Base-by-base conservation (phyloP, 73 alveolate species). In the Blepharisma japonicum region DNA sequence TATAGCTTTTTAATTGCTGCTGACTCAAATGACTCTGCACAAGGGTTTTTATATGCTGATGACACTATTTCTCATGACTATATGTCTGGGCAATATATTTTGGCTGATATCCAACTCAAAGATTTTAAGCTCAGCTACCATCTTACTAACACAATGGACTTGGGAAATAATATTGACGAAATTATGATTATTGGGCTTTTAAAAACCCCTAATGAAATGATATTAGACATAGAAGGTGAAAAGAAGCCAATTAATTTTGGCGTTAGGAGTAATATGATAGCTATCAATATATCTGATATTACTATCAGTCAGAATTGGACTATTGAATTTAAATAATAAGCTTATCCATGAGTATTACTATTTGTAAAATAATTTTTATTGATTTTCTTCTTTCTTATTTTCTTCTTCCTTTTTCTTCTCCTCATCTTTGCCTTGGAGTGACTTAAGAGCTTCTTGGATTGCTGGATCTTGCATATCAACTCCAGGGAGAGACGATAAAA, bases 361-460 rank as follows among this genome's bases (percentile, higher is more conserved):
- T 20, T 53, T n/a, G 18, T 53, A 20, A 14, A n/a, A 14, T 53
- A n/a, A n/a, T n/a, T 53, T 53, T 53, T 20, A 14, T 53, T 53
- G 68, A 53, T 39, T 45, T 14, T 70, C 80, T 39, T 70, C 68
- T n/a, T 88, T 68, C 77, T 86, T 82, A 23, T 87, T 70, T 78
- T 89, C 87, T 46, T 87, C 72, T 6, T 87, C 86, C 78, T 80
- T 55, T 68, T 83, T 78, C 72, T 89, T 67, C 78, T 89, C 56
- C 68, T 89, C 85, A 55, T 87, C 90, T 6, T 82, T 51, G 42
- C 71, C 87, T 23, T 90, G 87, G 51, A 86, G 49, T 55, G 79
- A 71, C 56, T 83, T 79, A 51, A 55, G 83, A 53, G 87, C 88
- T 38, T 80, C 71, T 49, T 89, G 55, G 21, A 86, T 77, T 14